These are phyloP conservation scores for Begonia loranthoides DNA, from an alignment of 306 rosid genomes.

Conservation along the genomic window DNA sequence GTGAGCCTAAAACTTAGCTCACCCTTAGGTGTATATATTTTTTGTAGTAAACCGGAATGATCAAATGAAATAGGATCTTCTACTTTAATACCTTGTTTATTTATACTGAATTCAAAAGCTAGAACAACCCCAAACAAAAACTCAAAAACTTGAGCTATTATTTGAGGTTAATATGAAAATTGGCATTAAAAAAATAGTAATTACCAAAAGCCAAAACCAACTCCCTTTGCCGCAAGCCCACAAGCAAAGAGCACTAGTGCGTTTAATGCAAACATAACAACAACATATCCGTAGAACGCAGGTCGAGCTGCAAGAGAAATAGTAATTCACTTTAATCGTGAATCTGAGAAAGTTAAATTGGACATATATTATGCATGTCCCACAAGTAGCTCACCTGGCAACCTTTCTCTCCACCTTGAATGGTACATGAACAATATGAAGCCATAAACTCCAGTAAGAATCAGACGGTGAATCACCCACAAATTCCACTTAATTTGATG, in stretches of 20 bases:
- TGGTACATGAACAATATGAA: constrained; percentile 71
- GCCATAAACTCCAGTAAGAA: constrained; percentile 61
- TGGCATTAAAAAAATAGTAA: constrained; percentile 1
- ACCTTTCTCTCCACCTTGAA: constrained; percentile 82
- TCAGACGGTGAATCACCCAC: constrained; percentile 76
- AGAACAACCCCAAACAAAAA: no score
- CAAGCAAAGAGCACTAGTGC: constrained; percentile 57
- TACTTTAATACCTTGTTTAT: no score
- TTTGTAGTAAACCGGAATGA: no score
- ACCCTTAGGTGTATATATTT: no score
- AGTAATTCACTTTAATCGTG: no score
- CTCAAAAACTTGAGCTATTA: neutral
- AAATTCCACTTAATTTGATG: constrained; percentile 62
- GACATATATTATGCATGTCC: neutral
- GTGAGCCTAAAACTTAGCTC: no score
- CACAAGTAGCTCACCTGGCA: constrained; percentile 50
- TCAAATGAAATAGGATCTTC: no score
- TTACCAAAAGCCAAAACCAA: constrained; percentile 80
- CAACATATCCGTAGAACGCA: constrained; percentile 78
- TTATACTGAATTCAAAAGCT: no score
- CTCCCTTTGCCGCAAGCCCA: constrained; percentile 57
- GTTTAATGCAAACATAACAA: constrained; percentile 54
- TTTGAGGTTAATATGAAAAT: neutral
- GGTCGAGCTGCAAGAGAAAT: constrained; percentile 68
- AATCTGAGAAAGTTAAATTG: neutral